phyloP scores from a whole-genome alignment of 1,139 yeast genomes.

The Candida buenavistaensis region DNA sequence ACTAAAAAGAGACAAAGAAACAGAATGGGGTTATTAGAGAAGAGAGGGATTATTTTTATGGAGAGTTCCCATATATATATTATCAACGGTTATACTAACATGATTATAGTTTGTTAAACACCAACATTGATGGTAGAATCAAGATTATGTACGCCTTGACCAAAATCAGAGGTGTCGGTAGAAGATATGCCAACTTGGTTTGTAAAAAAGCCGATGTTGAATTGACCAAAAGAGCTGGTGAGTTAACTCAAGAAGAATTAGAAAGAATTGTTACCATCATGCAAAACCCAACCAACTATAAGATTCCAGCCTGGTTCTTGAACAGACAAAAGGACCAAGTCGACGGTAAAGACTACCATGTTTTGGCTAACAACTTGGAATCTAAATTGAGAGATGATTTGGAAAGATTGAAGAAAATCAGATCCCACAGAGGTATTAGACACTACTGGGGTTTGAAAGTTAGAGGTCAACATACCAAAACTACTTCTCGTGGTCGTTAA shows the following conservation, averaged over 20 bases:
- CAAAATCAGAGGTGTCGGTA: conserved; percentile 99
- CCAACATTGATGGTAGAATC: conserved; percentile 99
- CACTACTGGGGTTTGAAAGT: conserved; percentile 98
- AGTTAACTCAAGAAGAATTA: conserved; percentile 99
- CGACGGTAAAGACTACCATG: conserved; percentile 99
- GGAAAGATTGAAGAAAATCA: conserved; percentile 99
- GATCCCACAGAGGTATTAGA: conserved; percentile 99
- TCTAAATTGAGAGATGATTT: conserved; percentile 99
- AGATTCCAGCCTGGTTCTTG: conserved; percentile 99
- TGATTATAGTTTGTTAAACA: conserved; percentile 86
- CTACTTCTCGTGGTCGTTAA: conserved; percentile 92
- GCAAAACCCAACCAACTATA: conserved; percentile 99
- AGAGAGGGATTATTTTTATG: neutral
- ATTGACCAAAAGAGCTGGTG: conserved; percentile 99
- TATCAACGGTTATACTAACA: conserved; percentile 23
- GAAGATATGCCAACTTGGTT: conserved; percentile 99
- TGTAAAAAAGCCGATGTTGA: conserved; percentile 99
- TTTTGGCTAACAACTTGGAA: conserved; percentile 98
- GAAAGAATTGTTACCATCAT: conserved; percentile 99
- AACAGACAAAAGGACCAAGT: conserved; percentile 99
- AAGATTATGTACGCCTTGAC: conserved; percentile 99
- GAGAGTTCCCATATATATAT: neutral
- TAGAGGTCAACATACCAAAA: conserved; percentile 99
- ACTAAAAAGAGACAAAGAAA: neutral
- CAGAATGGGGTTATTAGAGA: no score